A percentile compares a stretch with the other conserved stretches of the same genome.
These are phyloP conservation scores for Flaveria brownii DNA, from an alignment of 129 eudicot genomes.

Conservation along the genomic window DNA sequence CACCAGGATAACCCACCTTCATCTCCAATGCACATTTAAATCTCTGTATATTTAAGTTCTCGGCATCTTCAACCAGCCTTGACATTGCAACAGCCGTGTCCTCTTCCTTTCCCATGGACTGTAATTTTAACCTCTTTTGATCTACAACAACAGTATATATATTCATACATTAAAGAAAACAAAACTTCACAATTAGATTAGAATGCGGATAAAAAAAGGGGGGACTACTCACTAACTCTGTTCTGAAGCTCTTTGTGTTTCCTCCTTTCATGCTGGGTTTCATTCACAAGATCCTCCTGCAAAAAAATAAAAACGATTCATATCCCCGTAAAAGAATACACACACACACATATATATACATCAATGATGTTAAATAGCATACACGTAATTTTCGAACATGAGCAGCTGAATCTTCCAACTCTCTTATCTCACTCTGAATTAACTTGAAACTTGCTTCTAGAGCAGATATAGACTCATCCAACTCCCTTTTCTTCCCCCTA, in stretches of 20 bases:
- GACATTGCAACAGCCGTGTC: constrained; percentile 49
- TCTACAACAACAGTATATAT: constrained; percentile 33
- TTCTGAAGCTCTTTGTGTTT: constrained; percentile 59
- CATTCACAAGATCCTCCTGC: constrained; percentile 69
- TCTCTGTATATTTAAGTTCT: constrained; percentile 62
- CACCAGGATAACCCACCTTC: constrained; percentile 51
- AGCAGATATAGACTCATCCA: constrained; percentile 46
- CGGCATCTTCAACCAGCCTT: constrained; percentile 53
- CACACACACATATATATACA: background rate
- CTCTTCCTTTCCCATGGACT: constrained; percentile 63
- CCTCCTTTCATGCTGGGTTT: constrained; percentile 47
- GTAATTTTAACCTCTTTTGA: constrained; percentile 57
- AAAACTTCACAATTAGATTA: background rate
- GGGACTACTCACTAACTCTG: constrained; percentile 64
- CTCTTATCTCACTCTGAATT: constrained; percentile 54
- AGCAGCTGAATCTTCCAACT: constrained; percentile 69
- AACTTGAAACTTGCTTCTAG: constrained; percentile 48
- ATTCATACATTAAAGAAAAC: constrained; percentile 10
- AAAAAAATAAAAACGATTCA: background rate
- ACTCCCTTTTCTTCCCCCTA: constrained; percentile 49
- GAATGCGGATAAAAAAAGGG: background rate
- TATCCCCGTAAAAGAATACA: background rate
- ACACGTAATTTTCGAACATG: constrained; percentile 72
- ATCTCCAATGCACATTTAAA: constrained; percentile 55
- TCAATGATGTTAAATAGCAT: constrained; percentile 29